phyloP scores from a whole-genome alignment of 257 asterid species.

The Penstemon newberryi region DNA sequence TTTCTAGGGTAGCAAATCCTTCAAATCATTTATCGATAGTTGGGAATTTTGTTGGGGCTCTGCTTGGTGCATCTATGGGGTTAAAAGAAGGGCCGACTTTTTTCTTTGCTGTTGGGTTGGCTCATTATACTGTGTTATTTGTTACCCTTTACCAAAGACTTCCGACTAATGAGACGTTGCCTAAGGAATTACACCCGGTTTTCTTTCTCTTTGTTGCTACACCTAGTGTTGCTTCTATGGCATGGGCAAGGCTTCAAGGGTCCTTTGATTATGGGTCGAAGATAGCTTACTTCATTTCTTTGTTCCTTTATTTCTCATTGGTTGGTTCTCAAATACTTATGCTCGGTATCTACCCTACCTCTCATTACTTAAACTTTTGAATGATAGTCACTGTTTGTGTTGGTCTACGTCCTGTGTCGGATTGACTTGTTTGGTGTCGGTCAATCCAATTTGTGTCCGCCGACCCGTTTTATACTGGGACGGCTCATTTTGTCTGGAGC shows the following conservation, averaged over 20 bases:
- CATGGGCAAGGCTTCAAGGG: slow-evolving; percentile 70
- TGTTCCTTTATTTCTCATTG: slow-evolving; percentile 71
- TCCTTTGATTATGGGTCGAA: slow-evolving; percentile 58
- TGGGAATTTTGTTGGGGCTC: slow-evolving; percentile 72
- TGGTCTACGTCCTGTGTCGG: background rate
- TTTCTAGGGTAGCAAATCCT: slow-evolving; percentile 78
- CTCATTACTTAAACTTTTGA: background rate
- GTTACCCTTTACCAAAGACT: slow-evolving; percentile 78
- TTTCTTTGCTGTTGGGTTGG: slow-evolving; percentile 75
- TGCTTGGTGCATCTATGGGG: slow-evolving; percentile 80
- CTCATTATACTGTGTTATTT: slow-evolving; percentile 63
- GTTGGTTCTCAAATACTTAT: slow-evolving; percentile 34
- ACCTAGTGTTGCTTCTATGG: slow-evolving; percentile 79
- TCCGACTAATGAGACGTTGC: slow-evolving; percentile 68
- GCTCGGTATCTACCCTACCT: too few relatives aligned
- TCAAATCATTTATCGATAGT: slow-evolving; percentile 66
- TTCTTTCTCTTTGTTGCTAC: slow-evolving; percentile 84
- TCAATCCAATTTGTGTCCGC: background rate
- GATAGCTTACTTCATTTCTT: slow-evolving; percentile 59
- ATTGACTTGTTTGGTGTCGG: slow-evolving; percentile 38
- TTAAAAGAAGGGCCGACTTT: slow-evolving; percentile 69
- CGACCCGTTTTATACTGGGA: too few relatives aligned
- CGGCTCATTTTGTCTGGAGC: slow-evolving; percentile 25
- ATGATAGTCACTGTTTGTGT: background rate
- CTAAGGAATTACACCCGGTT: slow-evolving; percentile 74